Evolutionary conservation across 2,329 filamentous ascomycete genomes (phyloP).

Genomic region (Fusarium brachygibbosum): DNA sequence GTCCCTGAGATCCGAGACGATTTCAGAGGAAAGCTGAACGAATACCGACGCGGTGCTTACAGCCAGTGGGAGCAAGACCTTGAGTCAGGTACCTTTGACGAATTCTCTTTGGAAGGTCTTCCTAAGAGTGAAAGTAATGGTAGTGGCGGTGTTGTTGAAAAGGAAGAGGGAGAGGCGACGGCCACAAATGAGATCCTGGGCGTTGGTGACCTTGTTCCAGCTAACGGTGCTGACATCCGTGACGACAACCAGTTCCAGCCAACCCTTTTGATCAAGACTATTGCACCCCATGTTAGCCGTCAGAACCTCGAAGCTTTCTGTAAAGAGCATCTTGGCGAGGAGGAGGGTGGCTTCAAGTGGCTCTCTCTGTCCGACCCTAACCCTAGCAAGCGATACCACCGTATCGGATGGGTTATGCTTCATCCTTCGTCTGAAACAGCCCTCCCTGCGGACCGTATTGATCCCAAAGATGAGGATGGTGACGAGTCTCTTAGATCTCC

Average conservation of each 20-base stretch:
- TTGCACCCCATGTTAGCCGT: constrained; percentile 94
- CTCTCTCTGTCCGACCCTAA: constrained; percentile 96
- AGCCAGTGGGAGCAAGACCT: constrained; percentile 91
- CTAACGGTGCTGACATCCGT: constrained; percentile 84
- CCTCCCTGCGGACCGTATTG: constrained; percentile 76
- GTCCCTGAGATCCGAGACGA: constrained; percentile 83
- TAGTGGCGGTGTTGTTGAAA: constrained; percentile 85
- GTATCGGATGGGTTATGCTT: constrained; percentile 98
- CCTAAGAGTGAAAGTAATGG: constrained; percentile 95
- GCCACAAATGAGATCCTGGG: constrained; percentile 93
- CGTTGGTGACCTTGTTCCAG: constrained; percentile 89
- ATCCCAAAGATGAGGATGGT: constrained; percentile 77
- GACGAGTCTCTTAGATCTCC: constrained; percentile 69
- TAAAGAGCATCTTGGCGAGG: constrained; percentile 92
- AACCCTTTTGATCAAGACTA: constrained; percentile 96
- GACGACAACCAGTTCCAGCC: constrained; percentile 92
- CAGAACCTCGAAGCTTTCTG: constrained; percentile 94
- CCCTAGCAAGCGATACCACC: constrained; percentile 94
- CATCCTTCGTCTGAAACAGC: constrained; percentile 80
- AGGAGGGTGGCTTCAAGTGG: constrained; percentile 94
- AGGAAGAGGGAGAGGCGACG: constrained; percentile 94
- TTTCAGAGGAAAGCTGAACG: constrained; percentile 80
- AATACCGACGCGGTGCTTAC: constrained; percentile 83
- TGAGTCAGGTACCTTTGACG: constrained; percentile 87
- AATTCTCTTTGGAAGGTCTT: constrained; percentile 93